These are phyloP conservation scores for Apiospora phragmitis DNA, from an alignment of 2,329 filamentous ascomycete species.

Conservation along the genomic window DNA sequence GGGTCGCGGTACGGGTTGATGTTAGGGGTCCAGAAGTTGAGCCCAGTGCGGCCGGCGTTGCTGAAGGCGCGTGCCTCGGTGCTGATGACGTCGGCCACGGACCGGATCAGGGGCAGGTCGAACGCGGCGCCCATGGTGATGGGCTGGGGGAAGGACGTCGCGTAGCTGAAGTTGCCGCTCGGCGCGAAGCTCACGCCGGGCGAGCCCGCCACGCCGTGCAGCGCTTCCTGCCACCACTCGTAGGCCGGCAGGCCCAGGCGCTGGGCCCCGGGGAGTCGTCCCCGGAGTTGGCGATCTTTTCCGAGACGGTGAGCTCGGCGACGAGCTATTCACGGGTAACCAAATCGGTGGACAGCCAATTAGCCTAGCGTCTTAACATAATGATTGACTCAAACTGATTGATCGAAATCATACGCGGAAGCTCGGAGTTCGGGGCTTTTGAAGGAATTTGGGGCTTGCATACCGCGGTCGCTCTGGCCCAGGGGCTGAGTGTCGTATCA, in stretches of 20 bases:
- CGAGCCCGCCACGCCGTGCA: conserved; percentile 59
- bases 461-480: conserved; percentile 29
- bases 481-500: conserved; percentile 27
- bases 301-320: conserved; percentile 27
- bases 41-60: conserved; percentile 30
- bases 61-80: conserved; percentile 34
- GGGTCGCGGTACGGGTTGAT: conserved; percentile 31
- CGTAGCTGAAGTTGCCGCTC: conserved; percentile 27
- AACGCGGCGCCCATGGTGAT: conserved; percentile 33
- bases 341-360: background rate
- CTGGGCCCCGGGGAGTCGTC: conserved; percentile 39
- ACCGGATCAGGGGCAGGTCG: conserved; percentile 31
- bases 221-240: conserved; percentile 62
- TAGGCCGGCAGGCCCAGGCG: conserved; percentile 59
- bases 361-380: background rate
- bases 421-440: too few species aligned
- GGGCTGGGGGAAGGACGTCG: conserved; percentile 35
- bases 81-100: conserved; percentile 28
- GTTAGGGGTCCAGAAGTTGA: conserved; percentile 30
- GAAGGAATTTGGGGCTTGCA: conserved; percentile 7
- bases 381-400: background rate
- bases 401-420: too few species aligned
- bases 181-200: conserved; percentile 40
- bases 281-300: background rate
- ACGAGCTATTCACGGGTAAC: conserved; percentile 47